Conservation (phyloP, 371 early-diverging fungal species). For the Rhizomucor miehei region DNA sequence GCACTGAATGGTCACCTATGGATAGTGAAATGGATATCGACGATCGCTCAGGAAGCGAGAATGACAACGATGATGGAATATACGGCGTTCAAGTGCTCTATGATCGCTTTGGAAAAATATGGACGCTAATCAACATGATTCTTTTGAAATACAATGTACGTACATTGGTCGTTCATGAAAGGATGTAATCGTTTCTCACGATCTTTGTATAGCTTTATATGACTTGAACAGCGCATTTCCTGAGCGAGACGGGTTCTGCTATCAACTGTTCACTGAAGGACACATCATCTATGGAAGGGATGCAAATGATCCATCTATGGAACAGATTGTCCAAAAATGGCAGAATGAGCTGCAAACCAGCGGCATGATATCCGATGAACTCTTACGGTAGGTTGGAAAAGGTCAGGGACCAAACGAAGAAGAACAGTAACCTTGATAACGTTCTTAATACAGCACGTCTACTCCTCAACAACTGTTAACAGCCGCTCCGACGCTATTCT, state of each 20-base stretch:
- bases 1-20: conserved; percentile 37
- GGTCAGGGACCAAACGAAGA: not conserved
- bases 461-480: conserved; percentile 26
- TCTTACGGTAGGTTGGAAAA: conserved; percentile 20
- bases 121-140: conserved; percentile 31
- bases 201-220: conserved; percentile 21
- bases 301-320: conserved; percentile 16
- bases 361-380: conserved; percentile 32
- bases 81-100: conserved; percentile 33
- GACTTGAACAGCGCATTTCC: conserved; percentile 28
- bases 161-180: not conserved
- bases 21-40: conserved; percentile 23
- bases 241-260: conserved; percentile 27
- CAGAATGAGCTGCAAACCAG: conserved; percentile 27
- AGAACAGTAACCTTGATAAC: not conserved
- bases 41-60: conserved; percentile 13
- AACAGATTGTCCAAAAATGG: conserved; percentile 31
- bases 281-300: conserved; percentile 28
- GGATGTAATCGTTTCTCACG: not conserved
- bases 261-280: conserved; percentile 28
- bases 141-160: conserved; percentile 37
- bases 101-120: conserved; percentile 37
- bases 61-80: conserved; percentile 23
- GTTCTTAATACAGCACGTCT: conserved; percentile 18
- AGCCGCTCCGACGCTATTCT: conserved; percentile 33